Percentiles rank a stretch among this genome's conserved stretches.
These are phyloP conservation scores for Phialophora macrospora DNA, from an alignment of 2,329 filamentous ascomycete genomes.

Conservation along the genomic window DNA sequence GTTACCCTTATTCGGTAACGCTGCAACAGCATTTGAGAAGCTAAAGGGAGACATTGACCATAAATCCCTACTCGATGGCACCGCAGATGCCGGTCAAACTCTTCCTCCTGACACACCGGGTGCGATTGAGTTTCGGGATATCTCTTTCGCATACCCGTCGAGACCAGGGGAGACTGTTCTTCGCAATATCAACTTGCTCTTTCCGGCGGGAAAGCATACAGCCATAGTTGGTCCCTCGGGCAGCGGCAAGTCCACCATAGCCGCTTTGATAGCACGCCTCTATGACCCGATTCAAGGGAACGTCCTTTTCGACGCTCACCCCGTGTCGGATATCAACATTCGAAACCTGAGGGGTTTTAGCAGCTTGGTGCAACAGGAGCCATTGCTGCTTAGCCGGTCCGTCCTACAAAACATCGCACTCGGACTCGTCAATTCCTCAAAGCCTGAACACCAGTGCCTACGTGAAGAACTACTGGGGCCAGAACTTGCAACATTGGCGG, in stretches of 20 bases:
- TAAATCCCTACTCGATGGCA: too few relatives aligned
- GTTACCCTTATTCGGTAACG: too few relatives aligned
- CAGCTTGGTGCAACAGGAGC: slow-evolving; percentile 57
- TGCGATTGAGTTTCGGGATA: too few relatives aligned
- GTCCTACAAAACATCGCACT: slow-evolving; percentile 61
- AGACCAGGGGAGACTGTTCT: too few relatives aligned
- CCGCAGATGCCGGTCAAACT: too few relatives aligned
- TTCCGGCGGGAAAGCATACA: slow-evolving; percentile 47
- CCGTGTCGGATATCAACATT: slow-evolving; percentile 28
- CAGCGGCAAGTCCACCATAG: slow-evolving; percentile 58
- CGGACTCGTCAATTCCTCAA: slow-evolving; percentile 50
- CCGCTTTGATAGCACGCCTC: slow-evolving; percentile 46
- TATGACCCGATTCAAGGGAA: slow-evolving; percentile 46
- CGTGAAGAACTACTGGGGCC: too few relatives aligned
- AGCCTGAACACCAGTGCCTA: too few relatives aligned
- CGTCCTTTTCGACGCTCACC: slow-evolving; percentile 46
- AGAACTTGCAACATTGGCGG: too few relatives aligned
- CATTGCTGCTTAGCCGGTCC: slow-evolving; percentile 57
- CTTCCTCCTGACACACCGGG: too few relatives aligned
- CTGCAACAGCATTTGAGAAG: too few relatives aligned
- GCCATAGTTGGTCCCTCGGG: slow-evolving; percentile 58
- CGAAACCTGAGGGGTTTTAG: slow-evolving; percentile 45
- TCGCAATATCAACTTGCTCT: slow-evolving; percentile 42
- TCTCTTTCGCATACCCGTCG: too few relatives aligned
- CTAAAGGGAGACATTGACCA: too few relatives aligned